phyloP scores from a whole-genome alignment of 495 filamentous ascomycete genomes.

The Penicillium antarcticum region DNA sequence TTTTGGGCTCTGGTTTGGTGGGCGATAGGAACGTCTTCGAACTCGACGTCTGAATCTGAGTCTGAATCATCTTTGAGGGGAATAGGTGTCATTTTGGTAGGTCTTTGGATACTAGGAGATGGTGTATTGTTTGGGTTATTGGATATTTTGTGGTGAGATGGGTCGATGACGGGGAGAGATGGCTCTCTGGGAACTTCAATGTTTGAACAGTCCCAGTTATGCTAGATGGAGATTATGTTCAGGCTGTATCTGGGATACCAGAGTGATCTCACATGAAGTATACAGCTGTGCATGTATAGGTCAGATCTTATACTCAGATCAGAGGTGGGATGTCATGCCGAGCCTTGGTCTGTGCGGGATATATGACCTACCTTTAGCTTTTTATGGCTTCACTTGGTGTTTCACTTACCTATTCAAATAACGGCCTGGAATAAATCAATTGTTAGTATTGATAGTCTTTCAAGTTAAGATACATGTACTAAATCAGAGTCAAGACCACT shows the following conservation, averaged over 20 bases:
- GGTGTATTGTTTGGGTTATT: not conserved
- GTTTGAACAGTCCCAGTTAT: too few species aligned
- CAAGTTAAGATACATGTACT: too few species aligned
- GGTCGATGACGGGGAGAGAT: too few species aligned
- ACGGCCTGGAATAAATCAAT: too few species aligned
- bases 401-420: too few species aligned
- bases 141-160: not conserved
- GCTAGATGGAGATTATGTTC: too few species aligned
- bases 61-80: not conserved
- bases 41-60: constrained; percentile 21
- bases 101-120: not conserved
- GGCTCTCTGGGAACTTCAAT: too few species aligned
- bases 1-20: not conserved
- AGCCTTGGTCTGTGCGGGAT: constrained; percentile 39
- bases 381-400: too few species aligned
- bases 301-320: not conserved
- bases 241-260: not conserved
- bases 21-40: constrained; percentile 20
- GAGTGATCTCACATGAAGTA: not conserved
- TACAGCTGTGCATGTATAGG: not conserved
- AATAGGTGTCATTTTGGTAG: constrained; percentile 5
- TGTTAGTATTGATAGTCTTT: too few species aligned
- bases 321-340: constrained; percentile 35
- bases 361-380: not conserved
- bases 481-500: too few species aligned